Evolutionary conservation across 1,284 basidiomycete species (phyloP), one percentile per base, ranked within the genome.

Genomic region (Leccinum proximum): DNA sequence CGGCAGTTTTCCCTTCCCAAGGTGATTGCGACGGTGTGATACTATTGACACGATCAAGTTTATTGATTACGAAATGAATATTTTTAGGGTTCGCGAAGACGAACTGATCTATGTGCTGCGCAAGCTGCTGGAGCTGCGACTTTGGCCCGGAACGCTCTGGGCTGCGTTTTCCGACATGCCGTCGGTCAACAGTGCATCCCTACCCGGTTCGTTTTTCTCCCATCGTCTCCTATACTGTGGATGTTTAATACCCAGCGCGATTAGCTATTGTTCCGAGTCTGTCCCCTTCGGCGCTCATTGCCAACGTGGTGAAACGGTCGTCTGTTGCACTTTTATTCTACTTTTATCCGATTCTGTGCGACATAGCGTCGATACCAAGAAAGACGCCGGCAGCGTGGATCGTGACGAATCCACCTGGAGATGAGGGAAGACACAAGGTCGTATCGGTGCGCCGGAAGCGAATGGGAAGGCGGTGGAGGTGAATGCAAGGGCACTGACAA

Each of bases 81-180:
- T 26, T 16, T 54, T 16, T 66, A 95, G 94, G 65, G 84, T 88
- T 1, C 85, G 94, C 40, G 93, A 97, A 74, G 95, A 98, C 69
- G 96, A 98, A 72, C 75, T 98, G 14, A 76, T 95, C 1, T 97
- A 94, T 71, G 84, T 96, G 8, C 79, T 98, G 11, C 84, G 86
- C 57, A 91, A 93, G 67, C 77, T 97, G n/a, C 79, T 87, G 3
- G 82, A 84, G 40, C 78, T 94, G 42, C 81, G 82, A 18, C 76
- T 96, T 11, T 92, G 88, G 85, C 81, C 86, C 8, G 91, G 89
- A 1, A 87, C 87, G 2, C 77, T 94, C 11, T 91, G 88, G 87
- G 89, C 91, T 1, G 88, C 89, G 0, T 72, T 88, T 16, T 91
- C 90, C 0, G 81, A 87, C 22, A 69, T 83, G 4, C 88, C 91